These are phyloP conservation scores for Verticillium klebahnii DNA, from an alignment of 2,329 filamentous ascomycete genomes.

Conservation along the genomic window DNA sequence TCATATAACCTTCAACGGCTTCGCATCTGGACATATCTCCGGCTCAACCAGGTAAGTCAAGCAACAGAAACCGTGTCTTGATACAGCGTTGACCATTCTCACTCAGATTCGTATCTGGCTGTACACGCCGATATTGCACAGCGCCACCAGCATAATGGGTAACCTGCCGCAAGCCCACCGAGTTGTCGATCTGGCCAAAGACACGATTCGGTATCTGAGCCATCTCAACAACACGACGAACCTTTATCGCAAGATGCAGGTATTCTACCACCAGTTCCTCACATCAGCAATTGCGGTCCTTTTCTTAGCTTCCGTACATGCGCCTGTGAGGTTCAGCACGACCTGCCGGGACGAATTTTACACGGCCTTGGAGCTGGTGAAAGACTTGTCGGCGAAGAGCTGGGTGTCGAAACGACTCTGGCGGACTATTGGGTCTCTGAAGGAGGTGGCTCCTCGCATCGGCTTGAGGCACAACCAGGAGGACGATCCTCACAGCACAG, in stretches of 20 bases:
- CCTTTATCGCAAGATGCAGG: constrained; percentile 66
- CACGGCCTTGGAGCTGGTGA: constrained; percentile 69
- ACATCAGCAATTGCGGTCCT: constrained; percentile 70
- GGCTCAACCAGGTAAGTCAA: constrained; percentile 65
- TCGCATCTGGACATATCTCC: constrained; percentile 78
- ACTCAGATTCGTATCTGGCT: constrained; percentile 73
- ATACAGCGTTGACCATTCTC: constrained; percentile 1
- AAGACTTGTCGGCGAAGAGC: constrained; percentile 65
- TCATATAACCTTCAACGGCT: constrained; percentile 67
- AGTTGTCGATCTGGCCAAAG: constrained; percentile 69
- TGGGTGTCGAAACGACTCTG: constrained; percentile 70
- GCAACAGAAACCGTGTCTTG: neutral
- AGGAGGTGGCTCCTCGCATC: constrained; percentile 66
- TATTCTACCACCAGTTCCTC: constrained; percentile 78
- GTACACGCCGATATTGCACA: constrained; percentile 83
- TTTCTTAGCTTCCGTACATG: constrained; percentile 72
- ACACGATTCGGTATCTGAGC: constrained; percentile 68
- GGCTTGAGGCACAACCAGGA: constrained; percentile 48
- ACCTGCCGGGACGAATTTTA: constrained; percentile 73
- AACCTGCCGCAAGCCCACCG: constrained; percentile 70
- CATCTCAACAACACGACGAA: constrained; percentile 68
- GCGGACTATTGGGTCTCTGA: constrained; percentile 66
- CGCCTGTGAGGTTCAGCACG: constrained; percentile 65
- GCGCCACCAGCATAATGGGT: constrained; percentile 74
- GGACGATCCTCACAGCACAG: constrained; percentile 46